A percentile compares a stretch with the other conserved stretches of the same genome.
phyloP scores from a whole-genome alignment of 164 flowering plant genomes.

The Kalanchoe fedtschenkoi region DNA sequence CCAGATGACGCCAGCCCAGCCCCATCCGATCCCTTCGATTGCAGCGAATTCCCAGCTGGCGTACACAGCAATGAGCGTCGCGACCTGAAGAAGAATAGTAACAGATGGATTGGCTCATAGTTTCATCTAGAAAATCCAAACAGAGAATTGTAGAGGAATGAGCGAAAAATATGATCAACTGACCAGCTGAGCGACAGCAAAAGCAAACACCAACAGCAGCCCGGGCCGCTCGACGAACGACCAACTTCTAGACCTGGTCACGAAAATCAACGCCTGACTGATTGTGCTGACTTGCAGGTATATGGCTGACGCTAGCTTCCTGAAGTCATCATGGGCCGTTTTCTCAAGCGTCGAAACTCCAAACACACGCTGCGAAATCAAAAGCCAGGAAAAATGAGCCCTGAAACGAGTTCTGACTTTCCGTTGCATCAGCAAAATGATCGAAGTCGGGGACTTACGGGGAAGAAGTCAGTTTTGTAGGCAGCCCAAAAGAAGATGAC shows the following conservation, averaged over 20 bases:
- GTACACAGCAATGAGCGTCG: constrained; percentile 39
- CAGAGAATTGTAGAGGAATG: too few species aligned
- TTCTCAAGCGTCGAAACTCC: too few species aligned
- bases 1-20: constrained; percentile 43
- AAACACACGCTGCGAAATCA: neutral
- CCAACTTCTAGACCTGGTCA: constrained; percentile 43
- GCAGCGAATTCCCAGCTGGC: constrained; percentile 33
- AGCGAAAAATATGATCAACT: constrained; percentile 10
- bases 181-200: constrained; percentile 37
- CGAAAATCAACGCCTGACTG: constrained; percentile 50
- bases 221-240: constrained; percentile 45
- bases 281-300: constrained; percentile 53
- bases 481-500: constrained; percentile 35
- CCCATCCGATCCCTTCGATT: constrained; percentile 27
- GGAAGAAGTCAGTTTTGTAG: constrained; percentile 21
- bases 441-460: constrained; percentile 15
- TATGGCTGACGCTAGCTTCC: constrained; percentile 30
- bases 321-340: neutral
- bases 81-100: constrained; percentile 18
- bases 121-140: neutral
- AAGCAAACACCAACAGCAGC: constrained; percentile 25
- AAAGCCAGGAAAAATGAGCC: neutral
- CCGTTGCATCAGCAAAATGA: too few species aligned
- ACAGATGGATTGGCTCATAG: neutral
- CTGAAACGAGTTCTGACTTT: too few species aligned